These are phyloP conservation scores for Cercospora sp. DNA, from an alignment of 2,329 filamentous ascomycete species.

Conservation along the genomic window DNA sequence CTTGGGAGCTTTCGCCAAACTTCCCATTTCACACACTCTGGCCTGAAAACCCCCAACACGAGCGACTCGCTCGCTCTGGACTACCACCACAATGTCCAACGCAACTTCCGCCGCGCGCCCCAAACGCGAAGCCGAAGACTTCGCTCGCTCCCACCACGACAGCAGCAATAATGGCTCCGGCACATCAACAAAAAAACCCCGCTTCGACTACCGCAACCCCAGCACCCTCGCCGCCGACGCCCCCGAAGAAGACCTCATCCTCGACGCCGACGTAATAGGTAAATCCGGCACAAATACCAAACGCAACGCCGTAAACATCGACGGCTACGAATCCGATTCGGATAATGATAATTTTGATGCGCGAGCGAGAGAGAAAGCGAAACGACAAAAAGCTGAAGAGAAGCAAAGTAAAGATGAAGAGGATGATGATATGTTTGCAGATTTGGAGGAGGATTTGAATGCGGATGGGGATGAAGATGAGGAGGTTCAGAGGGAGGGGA, in stretches of 20 bases:
- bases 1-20: neutral
- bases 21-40: neutral
- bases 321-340: constrained; percentile 91
- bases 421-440: constrained; percentile 77
- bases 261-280: constrained; percentile 92
- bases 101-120: constrained; percentile 61
- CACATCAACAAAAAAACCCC: constrained; percentile 72
- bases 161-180: constrained; percentile 71
- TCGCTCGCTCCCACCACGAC: constrained; percentile 64
- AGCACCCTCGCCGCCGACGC: constrained; percentile 85
- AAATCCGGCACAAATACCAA: constrained; percentile 71
- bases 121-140: constrained; percentile 80
- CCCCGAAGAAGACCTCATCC: constrained; percentile 65
- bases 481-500: constrained; percentile 51
- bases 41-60: neutral
- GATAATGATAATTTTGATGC: constrained; percentile 88
- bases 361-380: constrained; percentile 53
- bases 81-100: constrained; percentile 2
- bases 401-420: constrained; percentile 60
- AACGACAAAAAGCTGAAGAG: constrained; percentile 41
- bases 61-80: neutral
- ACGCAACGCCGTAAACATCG: constrained; percentile 90
- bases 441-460: constrained; percentile 57
- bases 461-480: constrained; percentile 55
- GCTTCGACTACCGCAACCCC: constrained; percentile 93